A percentile compares a stretch with the other conserved stretches of the same genome.
These are phyloP conservation scores for Gossypium thurberi DNA, from an alignment of 345 rosid genomes.

Conservation along the genomic window DNA sequence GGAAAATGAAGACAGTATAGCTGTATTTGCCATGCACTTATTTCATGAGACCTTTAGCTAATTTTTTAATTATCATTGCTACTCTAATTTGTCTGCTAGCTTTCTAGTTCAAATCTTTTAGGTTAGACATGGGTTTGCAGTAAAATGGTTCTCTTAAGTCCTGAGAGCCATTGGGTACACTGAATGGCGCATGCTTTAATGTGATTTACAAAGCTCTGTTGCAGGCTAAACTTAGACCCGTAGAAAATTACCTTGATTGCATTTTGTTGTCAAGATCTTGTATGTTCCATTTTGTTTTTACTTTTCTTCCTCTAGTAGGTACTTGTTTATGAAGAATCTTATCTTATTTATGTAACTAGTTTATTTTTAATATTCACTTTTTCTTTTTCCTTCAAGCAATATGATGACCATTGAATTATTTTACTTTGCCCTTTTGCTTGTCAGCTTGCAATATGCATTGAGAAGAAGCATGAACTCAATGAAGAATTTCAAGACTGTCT, in stretches of 20 bases:
- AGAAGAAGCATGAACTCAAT: slow-evolving; percentile 70
- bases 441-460: slow-evolving; percentile 95
- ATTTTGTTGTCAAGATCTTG: not conserved
- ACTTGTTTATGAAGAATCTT: slow-evolving; percentile 7
- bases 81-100: not conserved
- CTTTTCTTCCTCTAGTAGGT: slow-evolving; percentile 1
- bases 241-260: not conserved
- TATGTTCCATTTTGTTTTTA: not conserved
- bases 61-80: not conserved
- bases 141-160: not conserved
- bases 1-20: not conserved
- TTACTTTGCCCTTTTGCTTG: slow-evolving; percentile 22
- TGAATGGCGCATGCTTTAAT: not conserved
- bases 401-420: slow-evolving; percentile 2
- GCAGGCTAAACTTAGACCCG: not conserved
- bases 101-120: not conserved
- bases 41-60: not conserved
- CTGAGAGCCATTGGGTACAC: not conserved
- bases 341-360: not conserved
- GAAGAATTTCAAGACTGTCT: slow-evolving; percentile 88
- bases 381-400: not conserved
- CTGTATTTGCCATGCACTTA: not conserved
- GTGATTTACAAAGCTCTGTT: not conserved
- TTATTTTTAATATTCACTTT: not conserved
- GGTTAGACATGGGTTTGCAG: not conserved